Conservation (phyloP, 2,329 filamentous ascomycete species). For the Cladosporium colombiae region DNA sequence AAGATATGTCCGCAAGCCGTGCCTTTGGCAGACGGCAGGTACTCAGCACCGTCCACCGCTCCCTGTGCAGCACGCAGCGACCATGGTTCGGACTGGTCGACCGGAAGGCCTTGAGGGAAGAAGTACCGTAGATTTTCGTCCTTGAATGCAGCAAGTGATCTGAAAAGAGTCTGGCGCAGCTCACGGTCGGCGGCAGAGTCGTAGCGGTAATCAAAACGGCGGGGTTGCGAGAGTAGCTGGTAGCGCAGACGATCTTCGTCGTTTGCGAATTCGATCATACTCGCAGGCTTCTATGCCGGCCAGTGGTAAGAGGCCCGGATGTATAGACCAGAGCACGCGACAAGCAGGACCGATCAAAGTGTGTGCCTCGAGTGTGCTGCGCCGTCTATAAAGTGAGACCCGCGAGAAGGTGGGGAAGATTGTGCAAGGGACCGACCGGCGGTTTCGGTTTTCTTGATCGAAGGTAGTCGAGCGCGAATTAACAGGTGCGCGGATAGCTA, state of each 20-base stretch:
- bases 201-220: slow-evolving; percentile 73
- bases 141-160: slow-evolving; percentile 76
- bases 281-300: neutral
- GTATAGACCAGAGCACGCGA: slow-evolving; percentile 1
- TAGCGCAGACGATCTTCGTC: slow-evolving; percentile 80
- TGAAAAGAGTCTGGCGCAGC: slow-evolving; percentile 79
- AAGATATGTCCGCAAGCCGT: slow-evolving; percentile 98
- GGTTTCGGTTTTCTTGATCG: neutral
- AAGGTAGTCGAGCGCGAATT: neutral
- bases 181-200: slow-evolving; percentile 68
- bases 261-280: slow-evolving; percentile 49
- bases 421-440: slow-evolving; percentile 19
- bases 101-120: slow-evolving; percentile 68
- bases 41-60: slow-evolving; percentile 90
- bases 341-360: neutral
- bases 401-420: slow-evolving; percentile 18
- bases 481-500: neutral
- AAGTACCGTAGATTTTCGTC: slow-evolving; percentile 74
- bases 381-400: neutral
- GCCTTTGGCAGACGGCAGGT: slow-evolving; percentile 85
- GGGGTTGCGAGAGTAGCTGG: slow-evolving; percentile 76
- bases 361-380: slow-evolving; percentile 1
- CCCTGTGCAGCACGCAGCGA: slow-evolving; percentile 86
- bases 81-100: slow-evolving; percentile 48
- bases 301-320: neutral